Conservation (phyloP, 805 yeast species). For the Metschnikowia borealis region DNA sequence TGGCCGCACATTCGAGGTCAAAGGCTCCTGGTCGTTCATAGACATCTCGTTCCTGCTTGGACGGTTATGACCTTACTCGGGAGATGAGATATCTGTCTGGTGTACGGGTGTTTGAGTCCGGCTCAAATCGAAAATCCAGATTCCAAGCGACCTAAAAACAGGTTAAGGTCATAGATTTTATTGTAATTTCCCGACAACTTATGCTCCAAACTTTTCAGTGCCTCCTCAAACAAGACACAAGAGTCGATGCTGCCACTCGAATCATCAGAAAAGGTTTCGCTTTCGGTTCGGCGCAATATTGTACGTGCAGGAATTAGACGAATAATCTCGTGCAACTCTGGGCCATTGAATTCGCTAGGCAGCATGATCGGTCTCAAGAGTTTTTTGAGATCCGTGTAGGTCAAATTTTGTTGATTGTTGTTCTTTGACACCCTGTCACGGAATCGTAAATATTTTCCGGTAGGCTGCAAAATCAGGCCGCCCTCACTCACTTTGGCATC, state of each 20-base stretch:
- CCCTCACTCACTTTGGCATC: constrained; percentile 6
- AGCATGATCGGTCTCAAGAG: constrained; percentile 7
- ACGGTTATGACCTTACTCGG: background rate
- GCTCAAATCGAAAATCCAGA: constrained; percentile 22
- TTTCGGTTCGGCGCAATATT: constrained; percentile 14
- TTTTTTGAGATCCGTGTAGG: constrained; percentile 13
- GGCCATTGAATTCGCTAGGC: constrained; percentile 2
- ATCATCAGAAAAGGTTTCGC: constrained; percentile 13
- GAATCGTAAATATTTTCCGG: constrained; percentile 9
- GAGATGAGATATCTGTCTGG: constrained; percentile 13
- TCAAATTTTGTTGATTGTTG: constrained; percentile 14
- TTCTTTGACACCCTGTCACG: constrained; percentile 7
- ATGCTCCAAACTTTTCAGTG: constrained; percentile 20
- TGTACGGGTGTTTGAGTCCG: constrained; percentile 13
- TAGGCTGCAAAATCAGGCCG: constrained; percentile 7
- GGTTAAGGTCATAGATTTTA: constrained; percentile 24
- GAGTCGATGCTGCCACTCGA: constrained; percentile 20
- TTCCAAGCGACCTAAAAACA: constrained; percentile 22
- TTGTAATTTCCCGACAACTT: constrained; percentile 23
- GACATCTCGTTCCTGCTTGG: background rate
- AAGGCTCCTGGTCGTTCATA: constrained; percentile 38
- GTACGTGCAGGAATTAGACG: constrained; percentile 14
- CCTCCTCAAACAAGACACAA: constrained; percentile 21
- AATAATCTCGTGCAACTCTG: constrained; percentile 9
- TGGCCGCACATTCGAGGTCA: constrained; percentile 76